Base-by-base conservation (phyloP, 805 yeast genomes). In the Torulaspora maleeae region DNA sequence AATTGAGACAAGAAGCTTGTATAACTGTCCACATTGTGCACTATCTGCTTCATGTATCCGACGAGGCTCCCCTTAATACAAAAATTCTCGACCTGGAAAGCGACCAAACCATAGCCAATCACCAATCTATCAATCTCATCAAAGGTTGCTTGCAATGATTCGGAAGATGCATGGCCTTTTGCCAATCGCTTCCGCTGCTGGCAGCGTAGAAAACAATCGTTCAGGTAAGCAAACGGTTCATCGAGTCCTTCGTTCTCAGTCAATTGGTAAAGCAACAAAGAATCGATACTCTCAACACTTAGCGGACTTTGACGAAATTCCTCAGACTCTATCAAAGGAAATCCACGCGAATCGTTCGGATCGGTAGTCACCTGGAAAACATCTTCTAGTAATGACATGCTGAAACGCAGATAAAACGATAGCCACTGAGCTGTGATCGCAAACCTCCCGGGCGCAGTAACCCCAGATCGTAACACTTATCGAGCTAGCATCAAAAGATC, bases 51-150 rank as follows among this genome's bases (percentile, higher is more conserved):
- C 8, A 66, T 45, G 44, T 60, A 60, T n/a, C 40, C 27, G 17
- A 44, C 41, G 6, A 54, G 51, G 29, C 53, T 51, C 15, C 61
- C 65, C 30, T 55, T 53, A 13, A 55, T 41, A 17, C 62, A 51
- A 43, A 66, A 66, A 44, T 82, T 90, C 8, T 85, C 82, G 2
- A 80, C 76, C 61, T 82, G 87, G 58, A 85, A 81, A 17, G 82
- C 64, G 17, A 85, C 80, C 24, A 82, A 68, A 0, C 86, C 88
- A 63, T 81, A 86, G 20, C 84, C 79, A 11, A 63, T 54, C 7
- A 61, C 56, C 27, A 60, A 44, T 38, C 62, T 43, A 37, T 76
- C 72, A 19, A 77, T 66, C 47, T 79, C 79, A 44, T 73, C 70
- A 41, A 80, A 63, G 5, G 79, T 46, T 5, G 55, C 56, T 19